phyloP scores from a whole-genome alignment of 345 rosid genomes.

The Gossypium raimondii region DNA sequence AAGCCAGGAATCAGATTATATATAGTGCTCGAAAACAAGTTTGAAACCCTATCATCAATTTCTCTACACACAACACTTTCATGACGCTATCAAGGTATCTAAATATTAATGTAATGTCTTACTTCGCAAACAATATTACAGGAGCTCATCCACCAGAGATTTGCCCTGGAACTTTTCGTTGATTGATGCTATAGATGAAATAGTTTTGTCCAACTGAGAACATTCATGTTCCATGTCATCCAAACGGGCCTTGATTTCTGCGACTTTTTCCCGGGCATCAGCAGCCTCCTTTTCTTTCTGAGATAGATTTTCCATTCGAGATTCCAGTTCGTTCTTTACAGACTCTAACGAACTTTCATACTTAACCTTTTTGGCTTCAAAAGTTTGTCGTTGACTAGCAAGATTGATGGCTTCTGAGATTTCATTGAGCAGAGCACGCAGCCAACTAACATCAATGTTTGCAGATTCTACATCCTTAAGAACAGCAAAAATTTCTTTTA shows the following conservation, averaged over 20 bases:
- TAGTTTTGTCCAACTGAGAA: slow-evolving; percentile 31
- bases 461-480: slow-evolving; percentile 79
- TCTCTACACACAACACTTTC: not conserved
- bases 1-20: not conserved
- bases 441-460: slow-evolving; percentile 61
- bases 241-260: slow-evolving; percentile 34
- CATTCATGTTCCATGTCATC: slow-evolving; percentile 45
- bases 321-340: slow-evolving; percentile 43
- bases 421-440: slow-evolving; percentile 47
- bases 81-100: not conserved
- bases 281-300: slow-evolving; percentile 45
- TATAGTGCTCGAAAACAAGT: not conserved
- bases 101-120: not conserved
- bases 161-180: slow-evolving; percentile 47
- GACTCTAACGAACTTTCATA: slow-evolving; percentile 39
- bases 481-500: slow-evolving; percentile 63
- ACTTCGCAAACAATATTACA: slow-evolving; percentile 26
- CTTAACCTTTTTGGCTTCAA: slow-evolving; percentile 38
- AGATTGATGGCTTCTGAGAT: slow-evolving; percentile 51
- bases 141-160: slow-evolving; percentile 43
- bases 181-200: slow-evolving; percentile 29
- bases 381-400: slow-evolving; percentile 33
- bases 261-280: slow-evolving; percentile 29
- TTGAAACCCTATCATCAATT: not conserved
- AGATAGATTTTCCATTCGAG: slow-evolving; percentile 37